phyloP scores from a whole-genome alignment of 2,329 filamentous ascomycete genomes.

The Fonsecaea pugnacius region DNA sequence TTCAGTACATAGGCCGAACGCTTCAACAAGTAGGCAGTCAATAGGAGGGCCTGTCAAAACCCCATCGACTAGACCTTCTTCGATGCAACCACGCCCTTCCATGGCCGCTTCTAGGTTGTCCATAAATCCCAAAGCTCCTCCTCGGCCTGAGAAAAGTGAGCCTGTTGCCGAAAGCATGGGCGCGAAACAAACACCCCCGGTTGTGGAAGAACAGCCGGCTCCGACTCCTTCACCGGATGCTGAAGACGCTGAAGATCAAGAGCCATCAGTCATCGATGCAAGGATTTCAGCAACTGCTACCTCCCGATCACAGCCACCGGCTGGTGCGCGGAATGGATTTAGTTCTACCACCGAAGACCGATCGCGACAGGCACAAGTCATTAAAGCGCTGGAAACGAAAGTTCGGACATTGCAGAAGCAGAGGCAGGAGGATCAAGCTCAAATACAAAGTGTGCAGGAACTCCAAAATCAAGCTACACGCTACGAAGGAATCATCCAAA shows the following conservation, averaged over 20 bases:
- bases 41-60: slow-evolving; percentile 26
- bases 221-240: not conserved
- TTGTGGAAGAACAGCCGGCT: slow-evolving; percentile 18
- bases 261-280: not conserved
- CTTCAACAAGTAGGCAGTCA: slow-evolving; percentile 24
- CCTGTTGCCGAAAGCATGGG: not conserved
- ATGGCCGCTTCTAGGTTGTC: slow-evolving; percentile 35
- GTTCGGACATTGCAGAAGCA: slow-evolving; percentile 87
- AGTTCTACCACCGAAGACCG: slow-evolving; percentile 21
- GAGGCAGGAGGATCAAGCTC: slow-evolving; percentile 80
- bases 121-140: slow-evolving; percentile 8
- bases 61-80: slow-evolving; percentile 41
- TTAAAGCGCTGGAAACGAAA: slow-evolving; percentile 88
- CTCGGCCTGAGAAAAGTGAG: slow-evolving; percentile 13
- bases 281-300: not conserved
- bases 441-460: slow-evolving; percentile 76
- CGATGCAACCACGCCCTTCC: slow-evolving; percentile 46
- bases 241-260: slow-evolving; percentile 11
- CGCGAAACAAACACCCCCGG: slow-evolving; percentile 19
- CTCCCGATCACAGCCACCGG: not conserved
- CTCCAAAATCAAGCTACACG: slow-evolving; percentile 63
- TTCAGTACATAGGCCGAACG: slow-evolving; percentile 29
- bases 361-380: slow-evolving; percentile 31
- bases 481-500: slow-evolving; percentile 81
- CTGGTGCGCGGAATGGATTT: slow-evolving; percentile 4